phyloP scores from a whole-genome alignment of 208 protist species.

The Crithidia fasciculata region DNA sequence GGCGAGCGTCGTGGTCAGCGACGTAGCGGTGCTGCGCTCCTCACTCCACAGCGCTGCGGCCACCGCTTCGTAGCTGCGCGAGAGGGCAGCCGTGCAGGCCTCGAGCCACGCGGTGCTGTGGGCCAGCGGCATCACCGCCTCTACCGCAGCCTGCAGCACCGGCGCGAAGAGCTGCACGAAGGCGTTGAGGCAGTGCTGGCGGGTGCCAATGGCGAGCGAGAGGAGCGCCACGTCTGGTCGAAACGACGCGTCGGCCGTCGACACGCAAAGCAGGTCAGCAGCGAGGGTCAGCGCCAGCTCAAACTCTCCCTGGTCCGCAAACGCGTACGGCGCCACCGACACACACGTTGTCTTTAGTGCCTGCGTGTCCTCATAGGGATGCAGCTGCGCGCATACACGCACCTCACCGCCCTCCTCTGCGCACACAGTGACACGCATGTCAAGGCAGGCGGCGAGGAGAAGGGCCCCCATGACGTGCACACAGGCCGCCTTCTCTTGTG shows the following conservation, averaged over 20 bases:
- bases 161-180: conserved; percentile 65
- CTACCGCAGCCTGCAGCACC: conserved; percentile 36
- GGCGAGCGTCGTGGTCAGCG: conserved; percentile 19
- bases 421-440: conserved; percentile 53
- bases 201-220: conserved; percentile 42
- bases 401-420: conserved; percentile 28
- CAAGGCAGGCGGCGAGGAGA: conserved; percentile 75
- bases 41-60: conserved; percentile 2
- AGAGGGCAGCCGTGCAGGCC: conserved; percentile 27
- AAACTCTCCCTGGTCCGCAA: conserved; percentile 46
- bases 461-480: conserved; percentile 63
- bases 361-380: neutral
- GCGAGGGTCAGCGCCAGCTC: conserved; percentile 67
- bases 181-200: conserved; percentile 52
- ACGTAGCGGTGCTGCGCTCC: neutral
- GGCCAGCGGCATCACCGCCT: conserved; percentile 34
- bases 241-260: conserved; percentile 38
- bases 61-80: conserved; percentile 5
- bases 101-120: conserved; percentile 50
- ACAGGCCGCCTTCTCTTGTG: conserved; percentile 33
- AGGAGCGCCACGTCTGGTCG: conserved; percentile 51
- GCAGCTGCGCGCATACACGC: conserved; percentile 27
- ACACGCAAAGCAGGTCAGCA: conserved; percentile 68
- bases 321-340: conserved; percentile 42
- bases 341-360: conserved; percentile 12